A percentile compares a stretch with the other conserved stretches of the same genome.
phyloP scores from a whole-genome alignment of 2,329 filamentous ascomycete species.

The Fusarium subtropicale region DNA sequence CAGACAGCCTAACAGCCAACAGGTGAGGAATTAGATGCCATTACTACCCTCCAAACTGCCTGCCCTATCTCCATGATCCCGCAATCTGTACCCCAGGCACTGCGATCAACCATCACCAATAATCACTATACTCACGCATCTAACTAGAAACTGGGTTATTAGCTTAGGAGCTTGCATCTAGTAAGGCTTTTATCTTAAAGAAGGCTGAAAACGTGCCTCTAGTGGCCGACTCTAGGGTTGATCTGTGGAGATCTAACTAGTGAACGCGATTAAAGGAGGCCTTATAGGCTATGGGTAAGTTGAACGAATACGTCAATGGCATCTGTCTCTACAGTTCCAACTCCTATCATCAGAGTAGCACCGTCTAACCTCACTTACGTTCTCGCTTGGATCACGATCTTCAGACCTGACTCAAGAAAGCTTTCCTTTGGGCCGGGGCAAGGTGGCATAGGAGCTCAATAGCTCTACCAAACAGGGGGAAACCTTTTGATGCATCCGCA shows the following conservation, averaged over 20 bases:
- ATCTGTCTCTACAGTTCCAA: not conserved
- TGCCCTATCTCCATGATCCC: constrained; percentile 10
- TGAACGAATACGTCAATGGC: not conserved
- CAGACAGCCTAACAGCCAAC: constrained; percentile 21
- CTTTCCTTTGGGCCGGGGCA: constrained; percentile 2
- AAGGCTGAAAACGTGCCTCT: constrained; percentile 11
- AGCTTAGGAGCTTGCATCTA: not conserved
- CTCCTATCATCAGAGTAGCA: not conserved
- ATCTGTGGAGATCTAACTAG: constrained; percentile 10
- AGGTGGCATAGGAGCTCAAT: constrained; percentile 1
- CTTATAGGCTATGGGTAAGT: constrained; percentile 1
- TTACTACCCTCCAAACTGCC: constrained; percentile 4
- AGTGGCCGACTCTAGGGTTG: constrained; percentile 5
- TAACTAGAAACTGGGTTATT: not conserved
- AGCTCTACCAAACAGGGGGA: not conserved
- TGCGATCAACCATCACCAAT: not conserved
- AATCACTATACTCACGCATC: not conserved
- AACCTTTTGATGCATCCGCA: constrained; percentile 7
- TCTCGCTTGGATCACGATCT: constrained; percentile 22
- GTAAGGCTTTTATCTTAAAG: constrained; percentile 13
- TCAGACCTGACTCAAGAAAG: constrained; percentile 29
- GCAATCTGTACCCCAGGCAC: constrained; percentile 4
- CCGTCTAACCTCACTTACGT: not conserved
- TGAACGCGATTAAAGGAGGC: not conserved
- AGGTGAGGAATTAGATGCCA: constrained; percentile 26